Percentiles rank a stretch among this genome's conserved stretches.
Conservation (phyloP, 768 basidiomycete species). For the Suillus weaverae region DNA sequence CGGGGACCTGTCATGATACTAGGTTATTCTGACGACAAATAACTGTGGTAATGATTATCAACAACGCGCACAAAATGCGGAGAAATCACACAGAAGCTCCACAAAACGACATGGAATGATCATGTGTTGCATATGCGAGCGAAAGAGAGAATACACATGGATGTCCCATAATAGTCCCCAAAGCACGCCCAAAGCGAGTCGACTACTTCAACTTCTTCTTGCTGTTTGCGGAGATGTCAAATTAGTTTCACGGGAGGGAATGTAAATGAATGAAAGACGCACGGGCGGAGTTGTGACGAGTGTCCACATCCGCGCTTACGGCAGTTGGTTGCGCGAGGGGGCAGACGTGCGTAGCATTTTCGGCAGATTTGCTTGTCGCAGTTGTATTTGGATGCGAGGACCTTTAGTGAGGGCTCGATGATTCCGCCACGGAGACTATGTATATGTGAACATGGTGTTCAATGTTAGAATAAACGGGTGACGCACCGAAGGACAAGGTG, state of each 20-base stretch:
- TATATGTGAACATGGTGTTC: not conserved
- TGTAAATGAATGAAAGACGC: constrained; percentile 34
- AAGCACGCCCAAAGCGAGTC: constrained; percentile 14
- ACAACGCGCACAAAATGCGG: not conserved
- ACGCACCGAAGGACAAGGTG: constrained; percentile 93
- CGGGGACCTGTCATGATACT: not conserved
- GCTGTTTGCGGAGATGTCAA: constrained; percentile 35
- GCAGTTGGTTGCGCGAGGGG: constrained; percentile 99
- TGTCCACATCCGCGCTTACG: constrained; percentile 92
- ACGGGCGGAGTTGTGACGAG: constrained; percentile 91
- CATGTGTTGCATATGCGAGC: constrained; percentile 21
- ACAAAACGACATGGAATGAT: constrained; percentile 7
- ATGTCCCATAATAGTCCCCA: constrained; percentile 12
- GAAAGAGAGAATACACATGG: constrained; percentile 22
- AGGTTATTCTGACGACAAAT: not conserved
- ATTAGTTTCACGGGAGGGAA: constrained; percentile 6
- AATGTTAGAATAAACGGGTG: not conserved
- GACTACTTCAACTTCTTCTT: constrained; percentile 97
- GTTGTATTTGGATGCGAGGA: constrained; percentile 96
- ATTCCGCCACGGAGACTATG: constrained; percentile 94
- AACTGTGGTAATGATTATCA: not conserved
- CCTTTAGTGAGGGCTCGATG: constrained; percentile 98
- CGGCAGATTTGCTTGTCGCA: constrained; percentile 99
- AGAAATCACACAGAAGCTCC: not conserved
- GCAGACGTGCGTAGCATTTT: constrained; percentile 99